Percentiles rank a stretch among this genome's conserved stretches.
Conservation (phyloP, 768 basidiomycete genomes). For the Lentinula sp. region DNA sequence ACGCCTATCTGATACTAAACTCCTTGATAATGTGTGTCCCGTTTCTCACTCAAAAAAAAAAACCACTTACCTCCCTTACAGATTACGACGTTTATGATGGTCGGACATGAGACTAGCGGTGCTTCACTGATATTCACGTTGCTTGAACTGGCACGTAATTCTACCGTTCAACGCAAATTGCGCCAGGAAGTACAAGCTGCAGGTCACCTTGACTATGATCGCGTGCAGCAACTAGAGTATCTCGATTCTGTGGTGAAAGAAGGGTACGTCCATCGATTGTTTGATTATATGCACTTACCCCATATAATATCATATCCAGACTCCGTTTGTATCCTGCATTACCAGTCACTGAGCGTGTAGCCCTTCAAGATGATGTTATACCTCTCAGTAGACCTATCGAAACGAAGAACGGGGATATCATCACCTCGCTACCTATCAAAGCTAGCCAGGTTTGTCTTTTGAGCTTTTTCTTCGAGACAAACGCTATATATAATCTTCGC, state of each 20-base stretch:
- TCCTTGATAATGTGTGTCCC: conserved; percentile 20
- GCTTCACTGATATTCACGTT: conserved; percentile 30
- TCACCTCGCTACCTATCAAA: conserved; percentile 21
- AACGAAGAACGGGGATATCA: conserved; percentile 19
- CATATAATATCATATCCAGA: conserved; percentile 12
- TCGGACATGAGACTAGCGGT: conserved; percentile 32
- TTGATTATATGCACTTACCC: background rate
- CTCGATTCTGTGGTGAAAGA: conserved; percentile 38
- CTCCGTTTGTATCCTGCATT: conserved; percentile 35
- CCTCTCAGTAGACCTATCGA: conserved; percentile 30
- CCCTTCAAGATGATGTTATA: conserved; percentile 33
- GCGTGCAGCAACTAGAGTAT: conserved; percentile 29
- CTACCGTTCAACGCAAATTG: conserved; percentile 28
- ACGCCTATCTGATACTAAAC: conserved; percentile 14
- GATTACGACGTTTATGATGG: conserved; percentile 14
- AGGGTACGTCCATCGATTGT: conserved; percentile 16
- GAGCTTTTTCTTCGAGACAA: background rate
- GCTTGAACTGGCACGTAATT: conserved; percentile 30
- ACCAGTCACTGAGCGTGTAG: conserved; percentile 33
- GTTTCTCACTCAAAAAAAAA: background rate
- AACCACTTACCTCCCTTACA: background rate
- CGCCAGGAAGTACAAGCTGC: conserved; percentile 30
- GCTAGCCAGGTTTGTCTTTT: conserved; percentile 28
- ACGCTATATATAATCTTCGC: background rate
- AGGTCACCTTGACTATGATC: conserved; percentile 29